A percentile compares a stretch with the other conserved stretches of the same genome.
Conservation (phyloP, 2,329 filamentous ascomycete species). For the Fusarium mexicanum region DNA sequence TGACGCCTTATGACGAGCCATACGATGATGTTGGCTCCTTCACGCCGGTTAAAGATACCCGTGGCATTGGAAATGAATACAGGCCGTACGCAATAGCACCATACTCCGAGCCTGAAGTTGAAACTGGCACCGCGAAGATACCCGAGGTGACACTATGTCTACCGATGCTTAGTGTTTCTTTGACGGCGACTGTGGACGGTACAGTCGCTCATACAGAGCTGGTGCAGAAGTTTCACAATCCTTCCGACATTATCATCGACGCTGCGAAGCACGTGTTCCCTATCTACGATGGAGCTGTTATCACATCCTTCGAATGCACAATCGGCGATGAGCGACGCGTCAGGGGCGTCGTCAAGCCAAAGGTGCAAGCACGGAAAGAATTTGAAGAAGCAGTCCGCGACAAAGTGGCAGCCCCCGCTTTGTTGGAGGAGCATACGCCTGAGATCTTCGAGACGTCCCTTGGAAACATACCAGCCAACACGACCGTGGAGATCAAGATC, state of each 20-base stretch:
- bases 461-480: neutral
- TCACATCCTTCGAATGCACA: neutral
- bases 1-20: neutral
- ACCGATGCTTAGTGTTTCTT: neutral
- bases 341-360: neutral
- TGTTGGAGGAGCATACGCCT: neutral
- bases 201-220: neutral
- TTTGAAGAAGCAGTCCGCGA: neutral
- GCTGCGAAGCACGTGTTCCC: neutral
- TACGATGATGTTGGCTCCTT: neutral
- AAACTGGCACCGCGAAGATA: accelerated
- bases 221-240: neutral
- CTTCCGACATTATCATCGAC: accelerated
- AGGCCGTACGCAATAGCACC: neutral
- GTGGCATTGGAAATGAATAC: neutral
- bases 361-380: neutral
- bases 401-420: accelerated
- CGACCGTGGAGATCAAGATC: accelerated
- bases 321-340: neutral
- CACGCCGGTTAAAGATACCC: too few species aligned
- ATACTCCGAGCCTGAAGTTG: accelerated
- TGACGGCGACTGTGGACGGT: neutral
- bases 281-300: accelerated
- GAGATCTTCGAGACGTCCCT: neutral
- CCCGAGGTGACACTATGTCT: neutral